phyloP scores from a whole-genome alignment of 1,284 basidiomycete genomes.

The Boletus mariae region DNA sequence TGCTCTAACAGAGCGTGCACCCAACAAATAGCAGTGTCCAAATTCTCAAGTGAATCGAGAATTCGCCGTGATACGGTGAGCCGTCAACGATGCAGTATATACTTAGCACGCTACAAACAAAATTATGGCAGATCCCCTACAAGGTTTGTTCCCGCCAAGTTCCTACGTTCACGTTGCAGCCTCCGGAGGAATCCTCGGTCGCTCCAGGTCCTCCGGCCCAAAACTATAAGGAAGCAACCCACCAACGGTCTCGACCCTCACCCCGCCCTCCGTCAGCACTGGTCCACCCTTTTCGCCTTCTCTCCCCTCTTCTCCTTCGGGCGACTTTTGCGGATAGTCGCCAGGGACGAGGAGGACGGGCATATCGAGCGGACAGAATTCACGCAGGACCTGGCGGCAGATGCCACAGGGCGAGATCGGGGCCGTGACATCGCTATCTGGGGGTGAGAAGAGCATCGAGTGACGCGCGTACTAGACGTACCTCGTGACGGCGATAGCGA shows the following conservation, averaged over 20 bases:
- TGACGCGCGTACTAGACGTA: constrained; percentile 27
- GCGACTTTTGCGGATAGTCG: constrained; percentile 50
- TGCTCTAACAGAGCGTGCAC: too few relatives aligned
- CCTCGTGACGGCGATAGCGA: constrained; percentile 74
- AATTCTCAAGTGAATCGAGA: too few relatives aligned
- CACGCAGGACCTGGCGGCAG: constrained; percentile 88
- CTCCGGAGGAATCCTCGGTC: neutral
- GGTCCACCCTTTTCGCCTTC: too few relatives aligned
- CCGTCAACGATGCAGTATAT: too few relatives aligned
- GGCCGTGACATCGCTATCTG: constrained; percentile 54
- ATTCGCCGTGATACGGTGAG: too few relatives aligned
- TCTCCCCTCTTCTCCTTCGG: neutral
- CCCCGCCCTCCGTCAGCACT: neutral
- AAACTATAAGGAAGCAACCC: constrained; percentile 85
- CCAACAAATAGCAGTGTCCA: too few relatives aligned
- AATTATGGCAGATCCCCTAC: too few relatives aligned
- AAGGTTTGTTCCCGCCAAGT: too few relatives aligned
- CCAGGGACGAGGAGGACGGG: constrained; percentile 77
- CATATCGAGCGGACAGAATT: constrained; percentile 77
- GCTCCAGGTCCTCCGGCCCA: constrained; percentile 57
- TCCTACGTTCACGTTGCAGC: neutral
- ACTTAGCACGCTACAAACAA: too few relatives aligned
- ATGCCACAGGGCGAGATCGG: constrained; percentile 83
- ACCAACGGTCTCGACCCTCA: constrained; percentile 57
- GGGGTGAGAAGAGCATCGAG: neutral